These are phyloP conservation scores for Spironucleus salmonicida DNA, from an alignment of 208 protist genomes.

Conservation along the genomic window DNA sequence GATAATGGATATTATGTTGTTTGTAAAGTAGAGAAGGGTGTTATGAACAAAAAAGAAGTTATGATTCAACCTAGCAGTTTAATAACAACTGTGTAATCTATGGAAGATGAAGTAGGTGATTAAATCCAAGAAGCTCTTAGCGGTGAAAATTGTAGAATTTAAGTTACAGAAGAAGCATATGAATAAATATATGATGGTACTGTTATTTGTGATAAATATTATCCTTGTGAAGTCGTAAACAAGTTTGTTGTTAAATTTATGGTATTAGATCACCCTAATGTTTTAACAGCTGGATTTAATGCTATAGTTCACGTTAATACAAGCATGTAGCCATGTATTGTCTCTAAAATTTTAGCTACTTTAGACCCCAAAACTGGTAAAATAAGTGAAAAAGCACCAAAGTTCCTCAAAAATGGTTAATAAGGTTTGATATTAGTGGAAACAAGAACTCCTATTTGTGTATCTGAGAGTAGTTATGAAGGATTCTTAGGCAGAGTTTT, in stretches of 20 bases:
- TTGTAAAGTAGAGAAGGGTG: slow-evolving; percentile 7
- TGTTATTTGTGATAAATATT: background rate
- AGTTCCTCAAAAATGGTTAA: background rate
- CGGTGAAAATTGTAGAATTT: slow-evolving; percentile 10
- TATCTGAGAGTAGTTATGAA: background rate
- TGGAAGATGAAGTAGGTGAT: slow-evolving; percentile 15
- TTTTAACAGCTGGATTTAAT: background rate
- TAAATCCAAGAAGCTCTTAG: background rate
- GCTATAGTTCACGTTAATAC: background rate
- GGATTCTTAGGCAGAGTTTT: background rate
- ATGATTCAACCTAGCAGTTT: background rate
- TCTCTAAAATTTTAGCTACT: background rate
- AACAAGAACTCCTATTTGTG: background rate
- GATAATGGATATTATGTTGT: slow-evolving; percentile 8
- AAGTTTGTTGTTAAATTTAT: background rate
- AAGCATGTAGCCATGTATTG: background rate
- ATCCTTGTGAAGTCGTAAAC: background rate
- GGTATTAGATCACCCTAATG: background rate
- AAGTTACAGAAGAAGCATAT: slow-evolving; percentile 11
- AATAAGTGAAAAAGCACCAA: background rate
- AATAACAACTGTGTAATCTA: background rate
- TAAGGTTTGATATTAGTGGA: background rate
- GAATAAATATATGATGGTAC: background rate
- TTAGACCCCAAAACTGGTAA: background rate
- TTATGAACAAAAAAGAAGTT: background rate